Evolutionary conservation across 306 rosid genomes (phyloP), one percentile per base, ranked within the genome.

Genomic region (Cajanus cajan): DNA sequence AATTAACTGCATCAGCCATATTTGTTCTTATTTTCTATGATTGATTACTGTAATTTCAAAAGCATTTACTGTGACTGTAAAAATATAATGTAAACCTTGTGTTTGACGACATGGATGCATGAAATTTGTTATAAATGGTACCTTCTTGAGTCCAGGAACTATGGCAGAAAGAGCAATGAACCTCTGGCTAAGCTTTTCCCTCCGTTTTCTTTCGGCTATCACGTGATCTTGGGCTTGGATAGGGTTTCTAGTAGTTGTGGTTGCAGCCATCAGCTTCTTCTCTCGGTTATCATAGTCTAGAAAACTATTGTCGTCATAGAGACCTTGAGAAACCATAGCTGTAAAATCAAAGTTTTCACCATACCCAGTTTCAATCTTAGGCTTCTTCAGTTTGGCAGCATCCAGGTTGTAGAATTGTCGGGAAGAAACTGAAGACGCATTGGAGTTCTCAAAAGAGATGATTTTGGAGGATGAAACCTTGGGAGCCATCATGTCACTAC

Each of bases 111-210:
- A 18, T 51, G 0, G 6, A 11, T 1, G 0, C 19, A 16, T 66
- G 34, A 44, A 1, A 44, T 54, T 11, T 40, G 58, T 5, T 10
- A 14, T 1, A 9, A 24, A 5, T 25, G 15, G 36, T 81, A 92
- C 97, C 98, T 94, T 94, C 62, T 91, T 92, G 54, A 92, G 91
- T 71, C 92, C 97, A 18, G 98, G 98, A 88, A 92, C 76, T 5
- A 92, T 73, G 58, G 98, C 90, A 9, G 98, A 91, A 16, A 94
- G 88, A 62, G 98, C 89, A 48, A 91, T 84, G 83, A 95, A 95
- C 79, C 89, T 87, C 82, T 95, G 97, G 84, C 86, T 95, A 82
- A 95, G 98, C 62, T 92, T 95, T 76, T 92, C 95, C 73, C 98
- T 80, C 39, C 98, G 80, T 79, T 88, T 92, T 82, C 98, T 70